Evolutionary conservation across 371 early-diverging fungal species (phyloP), one percentile per base, ranked within the genome.

Genomic region (Ordospora pajunii): DNA sequence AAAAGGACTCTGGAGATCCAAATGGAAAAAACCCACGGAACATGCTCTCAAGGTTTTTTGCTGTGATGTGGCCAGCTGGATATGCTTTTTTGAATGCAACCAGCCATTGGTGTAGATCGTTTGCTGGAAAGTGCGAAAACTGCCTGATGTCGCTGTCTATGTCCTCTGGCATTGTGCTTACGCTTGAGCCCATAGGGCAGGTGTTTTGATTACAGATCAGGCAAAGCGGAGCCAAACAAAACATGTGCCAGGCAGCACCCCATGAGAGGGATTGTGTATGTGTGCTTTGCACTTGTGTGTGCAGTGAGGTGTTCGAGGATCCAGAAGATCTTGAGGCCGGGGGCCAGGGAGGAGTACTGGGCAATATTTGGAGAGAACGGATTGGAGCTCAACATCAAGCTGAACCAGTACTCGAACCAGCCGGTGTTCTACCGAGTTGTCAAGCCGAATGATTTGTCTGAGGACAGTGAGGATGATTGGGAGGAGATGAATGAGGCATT

Each of bases 21-120:
- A 77, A 80, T 19, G 81, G 80, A 62, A 80, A 83, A 22, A 75
- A 79, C 45, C 27, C 37, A 17, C 50, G 53, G 51, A 83, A 80
- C 8, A 80, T 66, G 40, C 11, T 19, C 52, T 83, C 79, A 11
- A 83, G 49, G 54, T 83, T 79, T 0, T 42, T 7, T 22, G 43
- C 9, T 7, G 51, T 75, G 17, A 83, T 75, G 21, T 53, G 66
- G 0, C 81, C 81, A 21, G 19, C 44, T 22, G 83, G 83, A 72
- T 63, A 83, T 51, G 11, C 51, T n/a, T 14, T 46, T 42, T 67
- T 67, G 58, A 80, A 83, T 14, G 67, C 52, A 27, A 21, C 49
- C 8, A 70, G 54, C 83, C 83, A 83, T 65, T 73, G 64, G 50
- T 66, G 63, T 42, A 80, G 63, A 48, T 83, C 81, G 21, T 72